Base-by-base conservation (phyloP, 1,284 basidiomycete species). In the Pascua sp. region DNA sequence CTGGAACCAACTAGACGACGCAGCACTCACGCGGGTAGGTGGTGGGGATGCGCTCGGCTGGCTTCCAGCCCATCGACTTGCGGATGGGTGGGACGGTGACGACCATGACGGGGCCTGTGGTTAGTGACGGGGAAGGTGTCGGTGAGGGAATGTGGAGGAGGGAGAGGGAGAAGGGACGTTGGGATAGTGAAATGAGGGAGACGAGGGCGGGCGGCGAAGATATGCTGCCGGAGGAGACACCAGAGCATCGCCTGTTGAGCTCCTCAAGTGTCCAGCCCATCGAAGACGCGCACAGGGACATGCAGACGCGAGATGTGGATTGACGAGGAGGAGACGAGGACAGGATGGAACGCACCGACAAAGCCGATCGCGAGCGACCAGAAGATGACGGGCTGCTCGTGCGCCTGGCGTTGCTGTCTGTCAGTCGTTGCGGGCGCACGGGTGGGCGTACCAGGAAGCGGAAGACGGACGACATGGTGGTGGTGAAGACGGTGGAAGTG, bases 311-410 rank as follows among this genome's bases (percentile, higher is more conserved):
- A 32, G 24, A 32, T 32, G 24, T 32, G 24, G 24, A 32, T 32
- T 32, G 24, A 32, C 24, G 24, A 32, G 24, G 7, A 3, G 24
- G 7, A 7, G 24, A 32, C 11, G 32, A 24, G 40, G 44, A 38
- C 44, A 32, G 17, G 4, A 18, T 2, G 8, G 12, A 36, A 66
- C 72, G 24, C 55, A 75, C 73, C 73, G 57, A 67, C 17, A 42
- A 79, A 70, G 46, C 92, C 93, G 59, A 96, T 78, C 52, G 86
- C 77, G 72, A 88, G 81, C 8, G 91, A 90, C 80, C 86, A 96
- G 81, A 95, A 94, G 76, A 96, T 85, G 70, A 91, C 89, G 41
- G 93, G 92, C 67, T 86, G 86, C 79, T 96, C 92, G 80, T 97
- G 94, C 41, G 92, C 91, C 69, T 87, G 84, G 60, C 88, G 85